These are phyloP conservation scores for Podospora tetraspora DNA, from an alignment of 495 filamentous ascomycete species.

Conservation along the genomic window DNA sequence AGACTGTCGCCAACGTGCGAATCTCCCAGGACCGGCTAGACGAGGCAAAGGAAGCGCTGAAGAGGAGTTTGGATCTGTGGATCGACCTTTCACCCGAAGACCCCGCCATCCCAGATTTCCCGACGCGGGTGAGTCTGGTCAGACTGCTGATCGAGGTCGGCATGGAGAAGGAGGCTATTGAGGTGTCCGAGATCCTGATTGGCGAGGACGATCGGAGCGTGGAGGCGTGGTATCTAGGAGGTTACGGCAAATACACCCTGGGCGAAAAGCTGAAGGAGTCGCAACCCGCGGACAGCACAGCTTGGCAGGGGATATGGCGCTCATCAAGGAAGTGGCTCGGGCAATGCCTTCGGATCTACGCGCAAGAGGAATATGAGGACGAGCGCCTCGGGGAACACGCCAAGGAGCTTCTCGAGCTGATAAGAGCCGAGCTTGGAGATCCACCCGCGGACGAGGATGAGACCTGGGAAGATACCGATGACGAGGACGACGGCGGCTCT, in stretches of 20 bases:
- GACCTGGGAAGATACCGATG: slow-evolving; percentile 40
- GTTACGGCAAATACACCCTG: slow-evolving; percentile 78
- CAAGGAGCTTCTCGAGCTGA: slow-evolving; percentile 50
- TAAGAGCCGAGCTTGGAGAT: slow-evolving; percentile 54
- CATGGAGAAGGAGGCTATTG: slow-evolving; percentile 77
- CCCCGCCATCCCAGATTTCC: slow-evolving; percentile 67
- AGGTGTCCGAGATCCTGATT: slow-evolving; percentile 77
- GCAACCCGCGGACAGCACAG: slow-evolving; percentile 32
- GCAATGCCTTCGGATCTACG: slow-evolving; percentile 55
- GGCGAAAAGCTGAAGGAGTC: slow-evolving; percentile 58
- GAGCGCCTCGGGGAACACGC: slow-evolving; percentile 63
- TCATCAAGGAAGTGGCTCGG: slow-evolving; percentile 58
- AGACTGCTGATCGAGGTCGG: slow-evolving; percentile 84
- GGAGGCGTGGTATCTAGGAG: slow-evolving; percentile 94
- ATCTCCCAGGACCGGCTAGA: slow-evolving; percentile 76
- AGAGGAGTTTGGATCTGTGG: slow-evolving; percentile 73
- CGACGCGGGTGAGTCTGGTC: slow-evolving; percentile 74
- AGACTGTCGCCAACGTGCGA: slow-evolving; percentile 87
- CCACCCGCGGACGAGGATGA: slow-evolving; percentile 46
- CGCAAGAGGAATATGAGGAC: slow-evolving; percentile 64
- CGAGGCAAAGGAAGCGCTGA: slow-evolving; percentile 74
- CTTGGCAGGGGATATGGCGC: slow-evolving; percentile 46
- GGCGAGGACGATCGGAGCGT: slow-evolving; percentile 87
- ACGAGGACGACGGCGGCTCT: slow-evolving; percentile 24
- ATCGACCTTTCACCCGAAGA: slow-evolving; percentile 63